Conservation (phyloP, 2,329 filamentous ascomycete genomes). For the Cladosporium oxysporum region DNA sequence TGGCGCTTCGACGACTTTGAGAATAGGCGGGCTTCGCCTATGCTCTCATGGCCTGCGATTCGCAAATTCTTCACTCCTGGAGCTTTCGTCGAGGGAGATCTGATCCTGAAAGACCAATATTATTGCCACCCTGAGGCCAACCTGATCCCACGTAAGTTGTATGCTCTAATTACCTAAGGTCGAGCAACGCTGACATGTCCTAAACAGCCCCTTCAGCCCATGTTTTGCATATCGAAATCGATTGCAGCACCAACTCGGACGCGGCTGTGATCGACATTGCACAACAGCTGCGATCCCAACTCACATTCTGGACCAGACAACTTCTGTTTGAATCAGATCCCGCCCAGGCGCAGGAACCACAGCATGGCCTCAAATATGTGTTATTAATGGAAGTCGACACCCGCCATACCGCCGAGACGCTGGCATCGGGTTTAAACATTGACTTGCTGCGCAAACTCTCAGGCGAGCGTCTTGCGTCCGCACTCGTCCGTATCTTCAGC, state of each 20-base stretch:
- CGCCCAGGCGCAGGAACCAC: background rate
- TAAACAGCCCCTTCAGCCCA: conserved; percentile 9
- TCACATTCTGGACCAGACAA: background rate
- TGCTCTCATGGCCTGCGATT: conserved; percentile 8
- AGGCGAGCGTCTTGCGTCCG: background rate
- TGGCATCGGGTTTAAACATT: background rate
- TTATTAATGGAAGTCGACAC: conserved; percentile 7
- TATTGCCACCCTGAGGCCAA: background rate
- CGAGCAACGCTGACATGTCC: background rate
- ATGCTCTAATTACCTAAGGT: background rate
- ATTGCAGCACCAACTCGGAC: background rate
- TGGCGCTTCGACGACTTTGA: conserved; percentile 8
- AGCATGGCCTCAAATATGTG: background rate
- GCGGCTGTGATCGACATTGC: background rate
- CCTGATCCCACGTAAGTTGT: background rate
- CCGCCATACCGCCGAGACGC: conserved; percentile 5
- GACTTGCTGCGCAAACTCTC: background rate
- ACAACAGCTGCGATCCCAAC: background rate
- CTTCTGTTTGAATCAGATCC: conserved; percentile 7
- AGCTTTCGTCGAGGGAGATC: background rate
- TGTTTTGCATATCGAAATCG: conserved; percentile 10
- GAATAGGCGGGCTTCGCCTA: background rate
- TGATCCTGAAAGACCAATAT: conserved; percentile 2
- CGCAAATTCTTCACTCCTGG: background rate
- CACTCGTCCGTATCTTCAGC: background rate